Conservation (phyloP, 2,329 filamentous ascomycete genomes). For the Teratosphaeria nubilosa region DNA sequence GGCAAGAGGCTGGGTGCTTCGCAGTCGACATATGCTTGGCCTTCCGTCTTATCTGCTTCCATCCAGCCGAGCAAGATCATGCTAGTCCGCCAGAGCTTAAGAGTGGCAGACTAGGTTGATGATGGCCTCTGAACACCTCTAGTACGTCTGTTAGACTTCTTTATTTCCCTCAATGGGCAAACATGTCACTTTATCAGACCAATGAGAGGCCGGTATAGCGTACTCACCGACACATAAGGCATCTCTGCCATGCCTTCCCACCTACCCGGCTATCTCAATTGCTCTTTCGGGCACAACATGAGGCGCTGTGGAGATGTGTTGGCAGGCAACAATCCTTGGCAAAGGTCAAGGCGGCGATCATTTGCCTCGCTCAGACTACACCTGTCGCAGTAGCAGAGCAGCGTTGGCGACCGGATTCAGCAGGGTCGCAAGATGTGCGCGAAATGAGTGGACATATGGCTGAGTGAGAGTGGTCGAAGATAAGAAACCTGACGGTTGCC, state of each 20-base stretch:
- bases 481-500: not conserved
- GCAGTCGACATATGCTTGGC: not conserved
- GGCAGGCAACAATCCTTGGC: not conserved
- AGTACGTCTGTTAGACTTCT: not conserved
- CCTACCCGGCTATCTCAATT: not conserved
- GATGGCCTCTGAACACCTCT: not conserved
- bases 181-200: not conserved
- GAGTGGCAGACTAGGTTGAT: not conserved
- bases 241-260: not conserved
- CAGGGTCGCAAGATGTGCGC: not conserved
- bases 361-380: not conserved
- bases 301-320: not conserved
- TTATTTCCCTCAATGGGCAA: not conserved
- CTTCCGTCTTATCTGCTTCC: not conserved
- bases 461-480: not conserved
- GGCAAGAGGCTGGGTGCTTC: not conserved
- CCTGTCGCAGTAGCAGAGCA: not conserved
- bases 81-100: not conserved
- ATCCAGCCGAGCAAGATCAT: not conserved
- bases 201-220: not conserved
- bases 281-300: not conserved
- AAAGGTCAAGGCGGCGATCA: not conserved
- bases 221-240: not conserved
- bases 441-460: not conserved
- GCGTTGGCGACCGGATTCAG: not conserved